Evolutionary conservation across 2,329 filamentous ascomycete species (phyloP).

Genomic region (Fusarium napiforme): DNA sequence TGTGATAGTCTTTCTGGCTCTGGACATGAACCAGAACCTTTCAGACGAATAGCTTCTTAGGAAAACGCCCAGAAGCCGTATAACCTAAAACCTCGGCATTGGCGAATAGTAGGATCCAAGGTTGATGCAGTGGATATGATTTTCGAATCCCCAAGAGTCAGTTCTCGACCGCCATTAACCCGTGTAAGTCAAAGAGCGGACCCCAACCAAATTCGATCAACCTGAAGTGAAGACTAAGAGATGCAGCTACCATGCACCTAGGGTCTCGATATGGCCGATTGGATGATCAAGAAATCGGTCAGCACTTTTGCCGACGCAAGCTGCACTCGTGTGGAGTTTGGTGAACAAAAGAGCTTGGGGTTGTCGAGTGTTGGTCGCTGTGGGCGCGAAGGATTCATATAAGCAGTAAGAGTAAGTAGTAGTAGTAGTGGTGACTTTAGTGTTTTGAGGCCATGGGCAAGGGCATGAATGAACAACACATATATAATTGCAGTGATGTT

Average conservation of each 20-base stretch:
- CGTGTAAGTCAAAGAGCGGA: constrained; percentile 31
- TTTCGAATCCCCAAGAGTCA: neutral
- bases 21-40: neutral
- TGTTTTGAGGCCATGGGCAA: neutral
- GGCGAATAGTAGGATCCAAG: neutral
- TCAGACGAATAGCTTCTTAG: neutral
- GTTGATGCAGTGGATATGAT: neutral
- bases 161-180: neutral
- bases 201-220: constrained; percentile 13
- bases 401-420: neutral
- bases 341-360: neutral
- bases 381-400: constrained; percentile 1
- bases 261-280: constrained; percentile 17
- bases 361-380: constrained; percentile 4
- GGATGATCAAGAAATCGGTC: constrained; percentile 18
- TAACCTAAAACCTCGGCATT: neutral
- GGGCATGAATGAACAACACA: neutral
- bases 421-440: neutral
- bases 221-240: constrained; percentile 13
- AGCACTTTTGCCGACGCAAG: constrained; percentile 10
- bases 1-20: neutral
- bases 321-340: constrained; percentile 27
- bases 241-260: constrained; percentile 10
- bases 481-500: neutral
- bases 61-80: neutral